A percentile compares a stretch with the other conserved stretches of the same genome.
Evolutionary conservation across 495 filamentous ascomycete species (phyloP).

Genomic region (Amorphotheca resinae): DNA sequence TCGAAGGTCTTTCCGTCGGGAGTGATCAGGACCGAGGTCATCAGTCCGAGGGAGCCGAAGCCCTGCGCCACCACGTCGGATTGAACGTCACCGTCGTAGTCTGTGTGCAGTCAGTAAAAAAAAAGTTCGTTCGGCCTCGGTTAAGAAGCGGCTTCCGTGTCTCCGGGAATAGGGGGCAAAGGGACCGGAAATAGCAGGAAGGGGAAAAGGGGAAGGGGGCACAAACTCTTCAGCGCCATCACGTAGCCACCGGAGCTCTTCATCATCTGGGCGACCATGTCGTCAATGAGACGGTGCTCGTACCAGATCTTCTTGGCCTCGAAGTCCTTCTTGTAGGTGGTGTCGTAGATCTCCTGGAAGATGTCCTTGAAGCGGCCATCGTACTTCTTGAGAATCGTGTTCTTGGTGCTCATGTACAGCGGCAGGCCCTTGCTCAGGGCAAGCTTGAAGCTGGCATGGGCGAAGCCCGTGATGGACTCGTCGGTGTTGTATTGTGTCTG

Average conservation of each 20-base stretch:
- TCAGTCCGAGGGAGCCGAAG: conserved; percentile 93
- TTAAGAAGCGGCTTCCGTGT: too few relatives aligned
- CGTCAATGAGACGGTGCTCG: conserved; percentile 96
- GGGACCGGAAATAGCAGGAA: neutral
- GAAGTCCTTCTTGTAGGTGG: conserved; percentile 73
- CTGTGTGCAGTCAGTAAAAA: too few relatives aligned
- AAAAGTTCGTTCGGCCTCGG: too few relatives aligned
- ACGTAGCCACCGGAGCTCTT: conserved; percentile 90
- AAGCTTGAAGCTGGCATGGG: conserved; percentile 91
- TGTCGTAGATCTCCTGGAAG: conserved; percentile 94
- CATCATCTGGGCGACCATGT: conserved; percentile 99
- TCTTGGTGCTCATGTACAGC: conserved; percentile 98
- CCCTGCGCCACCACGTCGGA: conserved; percentile 97
- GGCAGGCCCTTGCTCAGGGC: conserved; percentile 76
- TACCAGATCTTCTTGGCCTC: conserved; percentile 93
- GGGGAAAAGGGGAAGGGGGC: neutral
- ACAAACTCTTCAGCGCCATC: conserved; percentile 93
- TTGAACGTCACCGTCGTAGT: conserved; percentile 98
- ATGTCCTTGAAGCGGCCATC: conserved; percentile 98
- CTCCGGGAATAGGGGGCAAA: too few relatives aligned
- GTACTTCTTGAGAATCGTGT: conserved; percentile 98
- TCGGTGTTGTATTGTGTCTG: conserved; percentile 97
- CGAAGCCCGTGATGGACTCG: conserved; percentile 87
- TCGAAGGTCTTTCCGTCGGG: conserved; percentile 93
- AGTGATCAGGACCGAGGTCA: conserved; percentile 95